A percentile compares a stretch with the other conserved stretches of the same genome.
Evolutionary conservation across 2,329 filamentous ascomycete species (phyloP).

Genomic region (Pestalotiopsis sp.): DNA sequence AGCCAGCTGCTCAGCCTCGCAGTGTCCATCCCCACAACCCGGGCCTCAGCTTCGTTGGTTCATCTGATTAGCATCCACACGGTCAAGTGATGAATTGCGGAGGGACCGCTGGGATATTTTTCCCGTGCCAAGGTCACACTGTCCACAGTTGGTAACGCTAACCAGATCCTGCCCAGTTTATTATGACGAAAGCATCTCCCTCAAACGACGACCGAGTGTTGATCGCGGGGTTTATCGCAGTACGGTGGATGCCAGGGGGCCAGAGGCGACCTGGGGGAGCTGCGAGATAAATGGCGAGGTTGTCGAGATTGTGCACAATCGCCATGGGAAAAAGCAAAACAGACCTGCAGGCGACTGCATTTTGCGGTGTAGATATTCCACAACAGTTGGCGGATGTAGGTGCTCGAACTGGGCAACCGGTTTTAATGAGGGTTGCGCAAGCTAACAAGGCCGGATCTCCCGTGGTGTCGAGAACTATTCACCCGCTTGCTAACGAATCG

Average conservation of each 20-base stretch:
- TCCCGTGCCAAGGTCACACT: slow-evolving; percentile 8
- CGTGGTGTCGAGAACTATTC: not conserved
- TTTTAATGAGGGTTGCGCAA: not conserved
- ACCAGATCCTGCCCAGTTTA: not conserved
- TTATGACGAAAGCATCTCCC: slow-evolving; percentile 4
- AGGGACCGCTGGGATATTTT: slow-evolving; percentile 4
- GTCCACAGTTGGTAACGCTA: slow-evolving; percentile 1
- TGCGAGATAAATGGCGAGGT: not conserved
- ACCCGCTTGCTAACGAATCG: not conserved
- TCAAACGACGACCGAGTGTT: slow-evolving; percentile 4
- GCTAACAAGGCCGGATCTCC: not conserved
- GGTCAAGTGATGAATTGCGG: slow-evolving; percentile 10
- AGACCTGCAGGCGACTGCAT: not conserved
- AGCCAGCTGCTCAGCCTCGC: slow-evolving; percentile 8
- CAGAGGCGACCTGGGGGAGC: not conserved
- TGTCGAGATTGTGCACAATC: not conserved
- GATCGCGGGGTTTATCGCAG: slow-evolving; percentile 7
- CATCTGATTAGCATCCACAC: slow-evolving; percentile 1
- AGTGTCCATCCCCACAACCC: slow-evolving; percentile 1
- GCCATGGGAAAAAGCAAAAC: not conserved
- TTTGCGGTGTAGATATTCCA: not conserved
- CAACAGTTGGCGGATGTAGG: not conserved
- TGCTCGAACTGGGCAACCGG: not conserved
- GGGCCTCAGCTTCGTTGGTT: not conserved
- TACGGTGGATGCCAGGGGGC: not conserved